Percentiles rank a stretch among this genome's conserved stretches.
phyloP scores from a whole-genome alignment of 768 basidiomycete genomes.

The Paxillus rubicundulus region DNA sequence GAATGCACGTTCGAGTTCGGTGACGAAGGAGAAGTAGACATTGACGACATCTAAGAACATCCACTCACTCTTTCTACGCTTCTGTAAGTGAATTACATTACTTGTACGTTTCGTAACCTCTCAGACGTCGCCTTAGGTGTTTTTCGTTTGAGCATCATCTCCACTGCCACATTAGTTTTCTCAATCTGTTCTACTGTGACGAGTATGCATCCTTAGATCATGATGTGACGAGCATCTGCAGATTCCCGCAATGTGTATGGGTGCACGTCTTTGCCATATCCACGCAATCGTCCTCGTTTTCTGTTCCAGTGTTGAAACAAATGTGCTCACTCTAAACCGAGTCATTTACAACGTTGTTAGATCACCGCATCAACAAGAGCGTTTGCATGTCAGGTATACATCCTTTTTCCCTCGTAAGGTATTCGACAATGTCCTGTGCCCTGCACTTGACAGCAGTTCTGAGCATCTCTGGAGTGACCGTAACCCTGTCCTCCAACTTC shows the following conservation, averaged over 20 bases:
- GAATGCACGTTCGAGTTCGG: slow-evolving; percentile 90
- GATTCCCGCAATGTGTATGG: slow-evolving; percentile 14
- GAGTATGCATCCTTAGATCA: slow-evolving; percentile 25
- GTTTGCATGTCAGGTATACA: slow-evolving; percentile 74
- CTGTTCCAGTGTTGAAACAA: neutral
- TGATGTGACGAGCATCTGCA: slow-evolving; percentile 20
- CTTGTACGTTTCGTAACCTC: neutral
- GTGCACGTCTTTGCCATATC: slow-evolving; percentile 10
- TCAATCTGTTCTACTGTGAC: slow-evolving; percentile 10
- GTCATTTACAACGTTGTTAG: neutral
- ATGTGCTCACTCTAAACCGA: neutral
- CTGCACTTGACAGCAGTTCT: slow-evolving; percentile 60
- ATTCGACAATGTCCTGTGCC: slow-evolving; percentile 70
- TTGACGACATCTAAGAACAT: slow-evolving; percentile 74
- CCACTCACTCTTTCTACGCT: neutral
- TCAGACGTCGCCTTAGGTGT: slow-evolving; percentile 10
- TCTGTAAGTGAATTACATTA: slow-evolving; percentile 13
- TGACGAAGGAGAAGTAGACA: slow-evolving; percentile 84
- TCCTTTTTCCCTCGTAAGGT: slow-evolving; percentile 66
- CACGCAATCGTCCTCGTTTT: slow-evolving; percentile 3
- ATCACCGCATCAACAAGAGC: slow-evolving; percentile 39
- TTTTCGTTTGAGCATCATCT: slow-evolving; percentile 10
- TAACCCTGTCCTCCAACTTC: slow-evolving; percentile 58
- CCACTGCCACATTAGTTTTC: slow-evolving; percentile 6
- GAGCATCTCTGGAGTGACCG: slow-evolving; percentile 56